Evolutionary conservation across 129 eudicot genomes (phyloP).

Genomic region (Helianthus annuus): HanXRQr2.0-SUNRISE NC_035437.2:73177686-73178185

Average conservation of each 20-base stretch:
- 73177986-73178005: constrained; percentile 30
- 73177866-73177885: constrained; percentile 22
- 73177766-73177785: constrained; percentile 93
- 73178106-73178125: neutral
- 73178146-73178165: neutral
- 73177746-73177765: constrained; percentile 85
- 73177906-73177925: constrained; percentile 13
- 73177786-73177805: constrained; percentile 77
- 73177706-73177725: constrained; percentile 84
- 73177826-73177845: constrained; percentile 25
- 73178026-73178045: neutral
- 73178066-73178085: neutral
- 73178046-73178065: neutral
- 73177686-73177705: constrained; percentile 80
- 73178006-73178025: neutral
- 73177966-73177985: constrained; percentile 27
- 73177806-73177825: constrained; percentile 74
- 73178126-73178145: neutral
- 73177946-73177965: constrained; percentile 18
- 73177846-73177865: constrained; percentile 23
- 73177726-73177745: constrained; percentile 79
- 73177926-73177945: constrained; percentile 17
- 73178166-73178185: too few species aligned
- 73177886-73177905: constrained; percentile 30
- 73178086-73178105: neutral